phyloP scores from a whole-genome alignment of 148 eudicot genomes.

The Polygonum aviculare region DNA sequence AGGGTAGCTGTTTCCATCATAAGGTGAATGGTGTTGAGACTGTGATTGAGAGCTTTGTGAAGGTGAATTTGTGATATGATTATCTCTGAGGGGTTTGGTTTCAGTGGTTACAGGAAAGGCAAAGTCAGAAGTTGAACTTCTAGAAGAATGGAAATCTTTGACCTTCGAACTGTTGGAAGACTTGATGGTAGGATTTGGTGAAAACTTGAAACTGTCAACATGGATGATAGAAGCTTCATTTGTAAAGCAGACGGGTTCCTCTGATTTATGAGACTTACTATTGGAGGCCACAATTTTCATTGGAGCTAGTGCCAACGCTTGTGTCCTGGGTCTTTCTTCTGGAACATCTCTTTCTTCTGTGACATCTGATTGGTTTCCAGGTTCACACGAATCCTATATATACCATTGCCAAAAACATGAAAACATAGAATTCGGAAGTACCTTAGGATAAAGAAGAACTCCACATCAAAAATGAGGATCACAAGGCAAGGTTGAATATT shows the following conservation, averaged over 20 bases:
- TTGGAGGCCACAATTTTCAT: conserved; percentile 12
- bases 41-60: not conserved
- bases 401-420: conserved; percentile 12
- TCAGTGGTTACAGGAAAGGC: conserved; percentile 19
- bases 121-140: conserved; percentile 30
- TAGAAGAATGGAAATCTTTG: conserved; percentile 15
- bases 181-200: conserved; percentile 18
- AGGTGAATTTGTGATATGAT: conserved; percentile 1
- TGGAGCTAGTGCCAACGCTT: conserved; percentile 22
- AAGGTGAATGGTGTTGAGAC: conserved; percentile 5
- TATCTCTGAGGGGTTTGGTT: conserved; percentile 14
- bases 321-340: conserved; percentile 63
- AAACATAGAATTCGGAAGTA: not conserved
- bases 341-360: conserved; percentile 73
- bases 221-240: conserved; percentile 22
- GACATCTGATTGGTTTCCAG: conserved; percentile 65
- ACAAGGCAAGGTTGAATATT: not conserved
- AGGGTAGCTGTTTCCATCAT: conserved; percentile 9
- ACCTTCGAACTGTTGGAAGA: conserved; percentile 16
- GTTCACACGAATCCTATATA: conserved; percentile 73
- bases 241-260: conserved; percentile 10
- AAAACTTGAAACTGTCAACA: conserved; percentile 23
- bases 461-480: not conserved
- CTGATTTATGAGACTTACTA: conserved; percentile 23
- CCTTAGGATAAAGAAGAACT: not conserved